A percentile compares a stretch with the other conserved stretches of the same genome.
These are phyloP conservation scores for Avena atlantica DNA, from an alignment of 176 grass and related monocot genomes.

Conservation along the genomic window DNA sequence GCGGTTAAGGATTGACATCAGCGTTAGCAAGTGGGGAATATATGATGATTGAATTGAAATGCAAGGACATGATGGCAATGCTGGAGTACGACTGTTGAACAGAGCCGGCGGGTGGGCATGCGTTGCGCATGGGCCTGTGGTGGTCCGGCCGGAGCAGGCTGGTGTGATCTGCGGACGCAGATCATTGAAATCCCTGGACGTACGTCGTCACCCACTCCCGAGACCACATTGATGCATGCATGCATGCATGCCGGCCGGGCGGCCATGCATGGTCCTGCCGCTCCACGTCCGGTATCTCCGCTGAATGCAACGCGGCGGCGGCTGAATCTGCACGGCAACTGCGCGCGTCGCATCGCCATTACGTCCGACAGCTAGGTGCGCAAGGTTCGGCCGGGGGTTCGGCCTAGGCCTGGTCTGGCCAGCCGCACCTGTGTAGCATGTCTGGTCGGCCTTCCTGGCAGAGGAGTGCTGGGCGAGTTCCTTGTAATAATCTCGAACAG, in stretches of 20 bases:
- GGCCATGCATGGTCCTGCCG: slow-evolving; percentile 3
- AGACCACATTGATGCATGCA: slow-evolving; percentile 55
- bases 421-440: not conserved
- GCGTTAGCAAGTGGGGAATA: not conserved
- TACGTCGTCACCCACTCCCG: slow-evolving; percentile 50
- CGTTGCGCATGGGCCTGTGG: slow-evolving; percentile 35
- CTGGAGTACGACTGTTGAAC: not conserved
- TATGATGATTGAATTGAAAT: not conserved
- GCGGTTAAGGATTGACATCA: slow-evolving; percentile 24
- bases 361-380: not conserved
- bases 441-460: not conserved
- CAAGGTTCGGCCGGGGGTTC: not conserved
- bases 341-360: slow-evolving; percentile 10
- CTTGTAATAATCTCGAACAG: not conserved
- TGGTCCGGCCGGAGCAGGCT: not conserved
- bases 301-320: not conserved
- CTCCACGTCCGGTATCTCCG: not conserved
- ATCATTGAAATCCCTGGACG: slow-evolving; percentile 17
- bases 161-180: not conserved
- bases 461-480: not conserved
- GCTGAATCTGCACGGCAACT: slow-evolving; percentile 30
- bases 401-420: not conserved
- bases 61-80: not conserved
- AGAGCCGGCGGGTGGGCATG: slow-evolving; percentile 12
- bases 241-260: not conserved